phyloP scores from a whole-genome alignment of 768 basidiomycete species.

The Hygrocybe coccinea region DNA sequence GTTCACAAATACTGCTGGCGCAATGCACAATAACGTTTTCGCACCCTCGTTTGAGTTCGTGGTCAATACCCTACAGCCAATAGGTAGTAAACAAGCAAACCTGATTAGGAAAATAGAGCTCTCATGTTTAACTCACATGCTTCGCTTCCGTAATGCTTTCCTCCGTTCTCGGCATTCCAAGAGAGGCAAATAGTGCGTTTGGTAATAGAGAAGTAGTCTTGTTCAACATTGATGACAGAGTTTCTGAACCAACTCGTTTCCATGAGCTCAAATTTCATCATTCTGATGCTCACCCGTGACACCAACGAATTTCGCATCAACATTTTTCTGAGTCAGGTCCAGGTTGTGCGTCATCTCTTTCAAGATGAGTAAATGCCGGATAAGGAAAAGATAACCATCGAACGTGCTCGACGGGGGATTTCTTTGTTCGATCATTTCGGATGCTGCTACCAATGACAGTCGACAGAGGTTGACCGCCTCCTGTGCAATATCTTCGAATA shows the following conservation, averaged over 20 bases:
- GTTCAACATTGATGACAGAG: constrained; percentile 55
- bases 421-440: constrained; percentile 55
- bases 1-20: constrained; percentile 50
- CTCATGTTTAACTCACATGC: constrained; percentile 43
- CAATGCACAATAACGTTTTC: constrained; percentile 74
- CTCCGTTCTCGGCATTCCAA: constrained; percentile 57
- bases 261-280: background rate
- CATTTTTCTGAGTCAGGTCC: constrained; percentile 53
- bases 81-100: background rate
- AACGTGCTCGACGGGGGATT: constrained; percentile 41
- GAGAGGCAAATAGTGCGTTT: constrained; percentile 62
- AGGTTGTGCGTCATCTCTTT: constrained; percentile 84
- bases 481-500: constrained; percentile 95
- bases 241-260: constrained; percentile 34
- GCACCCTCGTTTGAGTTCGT: constrained; percentile 77
- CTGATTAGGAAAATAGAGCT: background rate
- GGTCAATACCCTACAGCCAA: constrained; percentile 71
- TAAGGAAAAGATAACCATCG: constrained; percentile 82
- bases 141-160: constrained; percentile 68
- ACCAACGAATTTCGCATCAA: constrained; percentile 41
- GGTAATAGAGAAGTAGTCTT: constrained; percentile 59
- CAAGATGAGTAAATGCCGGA: constrained; percentile 83
- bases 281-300: constrained; percentile 48
- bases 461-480: constrained; percentile 83
- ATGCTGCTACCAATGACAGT: constrained; percentile 70